Evolutionary conservation across 306 rosid species (phyloP).

Genomic region (Cucurbita ficifolia): DNA sequence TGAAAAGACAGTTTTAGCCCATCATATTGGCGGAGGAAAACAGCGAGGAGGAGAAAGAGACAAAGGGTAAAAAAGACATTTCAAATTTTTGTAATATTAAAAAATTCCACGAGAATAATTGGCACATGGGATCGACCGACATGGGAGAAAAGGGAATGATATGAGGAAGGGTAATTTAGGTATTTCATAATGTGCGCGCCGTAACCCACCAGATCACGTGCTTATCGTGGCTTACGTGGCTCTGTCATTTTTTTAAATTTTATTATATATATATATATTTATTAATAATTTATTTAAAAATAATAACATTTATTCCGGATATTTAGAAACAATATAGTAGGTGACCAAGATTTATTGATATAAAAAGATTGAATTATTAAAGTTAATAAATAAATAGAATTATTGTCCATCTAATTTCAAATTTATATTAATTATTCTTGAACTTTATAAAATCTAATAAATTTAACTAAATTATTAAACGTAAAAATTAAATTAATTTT

Average conservation of each 20-base stretch:
- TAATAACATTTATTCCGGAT: no score
- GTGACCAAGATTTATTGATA: no score
- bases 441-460: no score
- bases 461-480: no score
- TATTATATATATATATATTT: no score
- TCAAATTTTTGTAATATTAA: background rate
- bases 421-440: no score
- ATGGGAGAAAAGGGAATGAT: background rate
- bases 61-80: background rate
- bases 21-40: background rate
- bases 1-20: background rate
- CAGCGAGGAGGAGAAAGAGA: background rate
- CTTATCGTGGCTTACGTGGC: conserved; percentile 3
- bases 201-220: background rate
- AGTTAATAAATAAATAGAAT: no score
- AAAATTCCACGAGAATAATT: background rate
- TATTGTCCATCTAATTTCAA: no score
- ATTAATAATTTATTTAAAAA: no score
- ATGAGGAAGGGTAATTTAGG: background rate
- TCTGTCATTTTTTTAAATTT: background rate
- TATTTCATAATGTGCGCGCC: background rate
- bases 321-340: no score
- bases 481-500: no score
- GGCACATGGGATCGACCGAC: background rate
- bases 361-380: no score